Evolutionary conservation across 345 rosid species (phyloP), one percentile per base, ranked within the genome.

Genomic region (Theobroma cacao): DNA sequence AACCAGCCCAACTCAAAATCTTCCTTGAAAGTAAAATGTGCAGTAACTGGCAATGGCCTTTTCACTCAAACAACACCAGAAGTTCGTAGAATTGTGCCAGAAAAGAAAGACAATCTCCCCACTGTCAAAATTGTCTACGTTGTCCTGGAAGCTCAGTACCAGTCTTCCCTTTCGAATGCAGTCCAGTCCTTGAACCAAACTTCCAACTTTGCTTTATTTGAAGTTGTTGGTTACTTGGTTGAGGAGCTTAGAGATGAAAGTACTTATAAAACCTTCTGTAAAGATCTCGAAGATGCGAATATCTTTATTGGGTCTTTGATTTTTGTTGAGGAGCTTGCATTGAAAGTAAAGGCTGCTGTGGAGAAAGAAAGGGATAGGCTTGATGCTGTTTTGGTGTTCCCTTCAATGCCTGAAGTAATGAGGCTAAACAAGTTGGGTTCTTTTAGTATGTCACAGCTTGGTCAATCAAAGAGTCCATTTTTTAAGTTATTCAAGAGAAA

Each of bases 331-430:
- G 98, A 96, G 88, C 87, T 96, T 36, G 98, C 99, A 5, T 72
- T 91, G 86, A 96, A 92, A 79, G 95, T 96, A 18, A 94, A 92
- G 77, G 84, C 85, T 33, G 99, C 99, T 0, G 97, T 94, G 81
- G 99, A 96, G 92, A 96, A 90, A 74, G 89, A 94, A 56, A 89
- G 98, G 87, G 98, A 94, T 75, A 89, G 98, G 83, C 91, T 96
- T 76, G 97, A 96, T 71, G 97, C 99, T 3, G 99, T 96, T 70
- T 87, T 96, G 67, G 98, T 96, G 60, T 96, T 96, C 91, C 99
- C 99, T 80, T 96, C 97, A 43, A 96, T 96, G 99, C 99, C 99
- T 45, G 99, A 94, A 84, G 97, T 96, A 56, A 96, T 96, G 99
- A 92, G 99, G 84, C 87, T 96, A 0, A 96, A 94, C 89, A 96